Conservation (phyloP, 2,329 filamentous ascomycete species). For the Byssochlamys sp. region DNA sequence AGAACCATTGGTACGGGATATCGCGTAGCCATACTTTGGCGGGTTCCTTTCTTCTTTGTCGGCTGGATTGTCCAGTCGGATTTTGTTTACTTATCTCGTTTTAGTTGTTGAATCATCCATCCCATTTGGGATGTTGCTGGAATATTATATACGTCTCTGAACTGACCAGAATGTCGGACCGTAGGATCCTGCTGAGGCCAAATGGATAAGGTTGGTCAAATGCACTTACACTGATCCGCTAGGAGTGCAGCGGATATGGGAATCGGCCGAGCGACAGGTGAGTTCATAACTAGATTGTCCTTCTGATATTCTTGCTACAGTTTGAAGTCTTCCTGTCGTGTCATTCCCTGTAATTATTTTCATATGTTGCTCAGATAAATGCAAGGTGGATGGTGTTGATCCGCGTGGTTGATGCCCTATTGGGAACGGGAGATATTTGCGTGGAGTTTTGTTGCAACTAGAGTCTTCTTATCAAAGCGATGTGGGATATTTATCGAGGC, state of each 20-base stretch:
- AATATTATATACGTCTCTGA: not conserved
- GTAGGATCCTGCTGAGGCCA: constrained; percentile 30
- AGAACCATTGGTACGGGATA: constrained; percentile 23
- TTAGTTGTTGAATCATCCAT: not conserved
- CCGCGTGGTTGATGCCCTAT: not conserved
- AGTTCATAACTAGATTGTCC: constrained; percentile 2
- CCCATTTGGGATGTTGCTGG: not conserved
- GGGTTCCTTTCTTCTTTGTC: not conserved
- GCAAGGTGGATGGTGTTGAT: not conserved
- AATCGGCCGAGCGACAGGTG: constrained; percentile 37
- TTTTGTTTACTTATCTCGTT: not conserved
- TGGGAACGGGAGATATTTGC: not conserved
- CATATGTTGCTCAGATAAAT: not conserved
- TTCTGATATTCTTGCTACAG: not conserved
- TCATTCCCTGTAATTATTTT: not conserved
- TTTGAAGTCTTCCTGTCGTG: not conserved
- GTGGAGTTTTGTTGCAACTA: not conserved
- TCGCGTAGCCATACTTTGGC: not conserved
- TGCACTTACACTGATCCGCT: constrained; percentile 35
- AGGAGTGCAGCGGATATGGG: constrained; percentile 35
- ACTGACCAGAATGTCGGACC: not conserved
- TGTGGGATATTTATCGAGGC: too few species aligned
- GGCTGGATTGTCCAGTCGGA: not conserved
- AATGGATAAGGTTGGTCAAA: constrained; percentile 35
- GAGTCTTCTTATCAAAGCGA: too few species aligned